A percentile compares a stretch with the other conserved stretches of the same genome.
Evolutionary conservation across 2,329 filamentous ascomycete genomes (phyloP).

Genomic region (Beauveria asiatica): DNA sequence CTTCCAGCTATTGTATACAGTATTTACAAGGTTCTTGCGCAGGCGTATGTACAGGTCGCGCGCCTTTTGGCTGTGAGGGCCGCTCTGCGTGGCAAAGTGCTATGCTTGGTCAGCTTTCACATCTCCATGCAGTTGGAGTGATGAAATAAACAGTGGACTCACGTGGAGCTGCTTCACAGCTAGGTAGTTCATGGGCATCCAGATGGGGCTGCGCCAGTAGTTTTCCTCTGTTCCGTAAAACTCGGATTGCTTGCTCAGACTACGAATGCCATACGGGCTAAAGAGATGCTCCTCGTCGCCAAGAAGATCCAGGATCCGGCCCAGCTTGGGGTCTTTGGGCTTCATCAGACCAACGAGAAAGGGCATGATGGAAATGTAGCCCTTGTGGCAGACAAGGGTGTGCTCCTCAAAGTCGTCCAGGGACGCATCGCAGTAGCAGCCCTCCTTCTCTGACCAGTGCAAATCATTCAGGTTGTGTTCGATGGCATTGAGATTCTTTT

Average conservation of each 20-base stretch:
- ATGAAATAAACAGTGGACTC: constrained; percentile 29
- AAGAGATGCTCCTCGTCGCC: constrained; percentile 79
- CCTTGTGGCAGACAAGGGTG: constrained; percentile 85
- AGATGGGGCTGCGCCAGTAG: constrained; percentile 92
- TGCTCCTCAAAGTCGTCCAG: constrained; percentile 94
- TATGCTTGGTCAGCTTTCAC: constrained; percentile 21
- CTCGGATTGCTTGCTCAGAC: constrained; percentile 73
- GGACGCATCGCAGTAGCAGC: constrained; percentile 88
- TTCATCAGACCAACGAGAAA: constrained; percentile 78
- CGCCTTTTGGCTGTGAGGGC: constrained; percentile 62
- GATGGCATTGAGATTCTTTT: constrained; percentile 66
- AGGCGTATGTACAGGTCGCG: constrained; percentile 66
- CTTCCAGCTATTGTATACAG: constrained; percentile 79
- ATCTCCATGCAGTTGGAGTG: not conserved
- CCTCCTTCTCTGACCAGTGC: constrained; percentile 76
- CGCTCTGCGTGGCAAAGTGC: constrained; percentile 56
- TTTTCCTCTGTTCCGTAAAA: constrained; percentile 89
- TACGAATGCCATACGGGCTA: constrained; percentile 80
- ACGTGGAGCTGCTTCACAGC: constrained; percentile 70
- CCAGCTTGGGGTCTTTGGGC: constrained; percentile 64
- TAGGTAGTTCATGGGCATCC: constrained; percentile 95
- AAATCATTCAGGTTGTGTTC: constrained; percentile 81
- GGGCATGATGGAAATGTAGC: constrained; percentile 88
- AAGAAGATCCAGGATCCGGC: constrained; percentile 67
- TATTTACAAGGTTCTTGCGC: constrained; percentile 77